Evolutionary conservation across 352 stramenopile genomes (phyloP).

Genomic region (Phytophthora capsici): DNA sequence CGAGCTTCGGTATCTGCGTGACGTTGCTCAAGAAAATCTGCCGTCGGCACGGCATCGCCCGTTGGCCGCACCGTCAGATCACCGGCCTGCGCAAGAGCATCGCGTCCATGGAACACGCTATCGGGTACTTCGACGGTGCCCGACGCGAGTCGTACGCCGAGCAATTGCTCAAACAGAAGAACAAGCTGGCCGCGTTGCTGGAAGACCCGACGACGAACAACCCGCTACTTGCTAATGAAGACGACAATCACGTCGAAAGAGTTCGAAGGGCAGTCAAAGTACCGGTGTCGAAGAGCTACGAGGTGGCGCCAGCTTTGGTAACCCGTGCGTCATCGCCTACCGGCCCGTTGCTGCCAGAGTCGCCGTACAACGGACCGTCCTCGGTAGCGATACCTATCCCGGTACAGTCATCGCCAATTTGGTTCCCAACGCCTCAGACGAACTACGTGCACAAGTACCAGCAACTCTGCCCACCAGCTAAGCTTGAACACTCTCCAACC

Average conservation of each 20-base stretch:
- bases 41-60: constrained; percentile 75
- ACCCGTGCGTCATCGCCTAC: constrained; percentile 32
- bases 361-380: constrained; percentile 15
- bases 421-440: neutral
- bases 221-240: constrained; percentile 41
- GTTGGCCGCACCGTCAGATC: constrained; percentile 88
- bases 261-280: constrained; percentile 10
- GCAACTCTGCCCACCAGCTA: constrained; percentile 23
- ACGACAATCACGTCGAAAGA: constrained; percentile 1
- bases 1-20: constrained; percentile 82
- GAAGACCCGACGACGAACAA: constrained; percentile 68
- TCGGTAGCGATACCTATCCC: constrained; percentile 1
- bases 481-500: constrained; percentile 8
- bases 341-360: constrained; percentile 30
- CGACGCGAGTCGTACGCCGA: constrained; percentile 74
- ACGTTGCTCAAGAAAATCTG: constrained; percentile 90
- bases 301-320: constrained; percentile 20
- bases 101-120: constrained; percentile 84
- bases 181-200: constrained; percentile 71
- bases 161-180: constrained; percentile 78
- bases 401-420: constrained; percentile 21
- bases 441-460: constrained; percentile 27
- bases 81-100: constrained; percentile 89
- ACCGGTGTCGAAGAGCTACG: neutral
- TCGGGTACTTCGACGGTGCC: constrained; percentile 75